Conservation (phyloP, 148 eudicot genomes). For the Arctostaphylos glauca region DNA sequence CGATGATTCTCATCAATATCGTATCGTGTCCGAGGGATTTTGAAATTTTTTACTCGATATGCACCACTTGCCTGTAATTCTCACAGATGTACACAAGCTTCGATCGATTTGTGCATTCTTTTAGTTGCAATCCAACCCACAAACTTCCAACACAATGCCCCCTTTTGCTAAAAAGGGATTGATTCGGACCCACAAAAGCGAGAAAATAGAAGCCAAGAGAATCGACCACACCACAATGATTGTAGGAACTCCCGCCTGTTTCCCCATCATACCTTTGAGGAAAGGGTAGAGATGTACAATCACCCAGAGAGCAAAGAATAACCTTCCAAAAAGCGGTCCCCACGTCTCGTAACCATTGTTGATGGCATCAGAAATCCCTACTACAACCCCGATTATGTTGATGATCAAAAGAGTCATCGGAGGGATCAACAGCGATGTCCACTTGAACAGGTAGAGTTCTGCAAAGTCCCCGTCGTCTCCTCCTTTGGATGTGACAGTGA, state of each 20-base stretch:
- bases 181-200: slow-evolving; percentile 69
- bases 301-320: slow-evolving; percentile 74
- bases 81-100: slow-evolving; percentile 9
- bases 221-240: slow-evolving; percentile 77
- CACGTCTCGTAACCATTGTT: slow-evolving; percentile 70
- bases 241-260: slow-evolving; percentile 54
- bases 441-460: slow-evolving; percentile 68
- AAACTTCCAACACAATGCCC: slow-evolving; percentile 63
- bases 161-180: slow-evolving; percentile 60
- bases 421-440: slow-evolving; percentile 63
- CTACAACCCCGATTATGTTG: slow-evolving; percentile 58
- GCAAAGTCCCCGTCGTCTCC: slow-evolving; percentile 72
- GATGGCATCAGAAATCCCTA: slow-evolving; percentile 67
- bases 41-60: slow-evolving; percentile 4
- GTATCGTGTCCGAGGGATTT: slow-evolving; percentile 12
- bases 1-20: slow-evolving; percentile 6
- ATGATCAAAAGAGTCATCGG: slow-evolving; percentile 63
- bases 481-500: slow-evolving; percentile 94
- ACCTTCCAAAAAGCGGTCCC: slow-evolving; percentile 65
- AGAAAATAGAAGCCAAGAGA: slow-evolving; percentile 65
- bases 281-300: slow-evolving; percentile 74
- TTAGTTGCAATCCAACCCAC: slow-evolving; percentile 66
- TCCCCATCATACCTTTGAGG: slow-evolving; percentile 77
- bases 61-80: slow-evolving; percentile 19
- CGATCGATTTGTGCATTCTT: slow-evolving; percentile 12